phyloP scores from a whole-genome alignment of 257 asterid species.

The Nicotiana paniculata region DNA sequence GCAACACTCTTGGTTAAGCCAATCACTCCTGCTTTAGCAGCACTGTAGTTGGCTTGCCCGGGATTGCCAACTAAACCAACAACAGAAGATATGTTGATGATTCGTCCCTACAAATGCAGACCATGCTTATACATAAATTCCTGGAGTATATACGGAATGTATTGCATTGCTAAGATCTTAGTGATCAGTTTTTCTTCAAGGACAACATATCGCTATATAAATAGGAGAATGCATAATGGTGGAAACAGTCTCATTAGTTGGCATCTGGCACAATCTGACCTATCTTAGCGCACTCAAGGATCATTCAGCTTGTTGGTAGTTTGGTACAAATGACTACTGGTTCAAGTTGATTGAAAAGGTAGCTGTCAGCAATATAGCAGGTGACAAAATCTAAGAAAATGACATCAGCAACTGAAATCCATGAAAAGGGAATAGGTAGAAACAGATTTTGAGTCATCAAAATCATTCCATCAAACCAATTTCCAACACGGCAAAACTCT shows the following conservation, averaged over 20 bases:
- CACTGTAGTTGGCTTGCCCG: conserved; percentile 97
- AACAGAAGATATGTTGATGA: conserved; percentile 86
- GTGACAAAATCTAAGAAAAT: neutral
- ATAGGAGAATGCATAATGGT: neutral
- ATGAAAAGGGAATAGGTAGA: neutral
- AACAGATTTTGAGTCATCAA: neutral
- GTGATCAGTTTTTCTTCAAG: neutral
- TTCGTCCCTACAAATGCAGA: conserved; percentile 55
- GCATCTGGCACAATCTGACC: neutral
- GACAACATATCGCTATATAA: neutral
- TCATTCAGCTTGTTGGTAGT: neutral
- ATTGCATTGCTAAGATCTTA: neutral
- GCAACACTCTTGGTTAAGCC: conserved; percentile 94
- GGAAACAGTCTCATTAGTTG: neutral
- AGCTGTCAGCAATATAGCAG: neutral
- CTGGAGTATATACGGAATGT: neutral
- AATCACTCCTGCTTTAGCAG: conserved; percentile 98
- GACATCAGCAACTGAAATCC: neutral
- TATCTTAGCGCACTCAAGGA: neutral
- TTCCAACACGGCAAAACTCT: neutral
- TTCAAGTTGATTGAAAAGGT: conserved; percentile 3
- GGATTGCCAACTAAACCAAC: conserved; percentile 93
- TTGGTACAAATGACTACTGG: neutral
- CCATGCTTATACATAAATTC: neutral
- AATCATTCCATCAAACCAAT: neutral